Conservation (phyloP, 108 stramenopile species). For the Aurantiochytrium sp. region DNA sequence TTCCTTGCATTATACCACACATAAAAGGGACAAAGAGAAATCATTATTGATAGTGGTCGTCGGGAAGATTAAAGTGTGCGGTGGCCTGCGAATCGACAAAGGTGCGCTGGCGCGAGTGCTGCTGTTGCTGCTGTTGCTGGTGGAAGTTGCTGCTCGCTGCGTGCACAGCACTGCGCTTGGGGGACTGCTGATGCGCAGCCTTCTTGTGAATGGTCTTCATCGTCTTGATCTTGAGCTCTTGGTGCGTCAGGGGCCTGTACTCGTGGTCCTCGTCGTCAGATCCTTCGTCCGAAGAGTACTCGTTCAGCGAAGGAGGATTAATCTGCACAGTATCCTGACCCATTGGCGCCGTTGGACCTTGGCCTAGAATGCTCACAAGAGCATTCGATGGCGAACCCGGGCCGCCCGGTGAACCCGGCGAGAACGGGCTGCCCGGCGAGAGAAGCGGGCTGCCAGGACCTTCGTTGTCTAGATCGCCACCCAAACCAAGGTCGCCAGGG, state of each 20-base stretch:
- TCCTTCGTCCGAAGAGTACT: conserved; percentile 60
- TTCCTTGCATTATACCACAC: too few species aligned
- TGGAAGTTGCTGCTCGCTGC: background rate
- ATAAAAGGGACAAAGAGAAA: background rate
- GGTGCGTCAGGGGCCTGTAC: conserved; percentile 47
- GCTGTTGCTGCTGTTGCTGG: background rate
- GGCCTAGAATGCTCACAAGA: conserved; percentile 32
- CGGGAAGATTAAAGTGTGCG: background rate
- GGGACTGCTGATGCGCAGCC: background rate
- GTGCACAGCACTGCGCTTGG: background rate
- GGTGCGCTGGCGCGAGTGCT: background rate
- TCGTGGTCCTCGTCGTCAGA: conserved; percentile 51
- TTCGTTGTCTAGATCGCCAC: background rate
- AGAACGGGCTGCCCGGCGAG: conserved; percentile 29
- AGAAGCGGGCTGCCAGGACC: background rate
- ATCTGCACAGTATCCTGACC: conserved; percentile 49
- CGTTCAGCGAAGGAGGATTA: conserved; percentile 67
- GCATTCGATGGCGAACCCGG: conserved; percentile 16
- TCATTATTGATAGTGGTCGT: background rate
- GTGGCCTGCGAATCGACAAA: background rate
- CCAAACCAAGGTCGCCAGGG: background rate
- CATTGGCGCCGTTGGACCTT: conserved; percentile 47
- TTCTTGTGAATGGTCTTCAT: conserved; percentile 37
- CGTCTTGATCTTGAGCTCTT: conserved; percentile 57
- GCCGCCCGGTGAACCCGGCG: background rate